Percentiles rank a stretch among this genome's conserved stretches.
phyloP scores from a whole-genome alignment of 2,329 filamentous ascomycete genomes.

The Colletotrichum sp. region DNA sequence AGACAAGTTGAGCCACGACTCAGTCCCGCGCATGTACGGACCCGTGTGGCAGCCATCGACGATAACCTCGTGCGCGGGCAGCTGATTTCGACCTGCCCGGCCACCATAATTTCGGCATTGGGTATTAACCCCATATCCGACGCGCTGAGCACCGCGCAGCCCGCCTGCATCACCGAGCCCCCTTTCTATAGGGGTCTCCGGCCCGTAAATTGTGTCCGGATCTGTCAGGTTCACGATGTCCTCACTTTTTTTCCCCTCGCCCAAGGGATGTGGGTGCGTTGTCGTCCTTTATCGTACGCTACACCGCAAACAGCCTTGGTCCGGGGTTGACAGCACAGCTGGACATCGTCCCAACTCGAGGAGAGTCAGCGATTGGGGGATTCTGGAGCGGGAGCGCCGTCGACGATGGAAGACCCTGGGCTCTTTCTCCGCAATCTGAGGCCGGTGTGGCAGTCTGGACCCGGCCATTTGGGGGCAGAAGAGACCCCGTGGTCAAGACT shows the following conservation, averaged over 20 bases:
- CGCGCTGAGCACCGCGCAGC: background rate
- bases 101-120: background rate
- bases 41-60: slow-evolving; percentile 3
- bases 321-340: background rate
- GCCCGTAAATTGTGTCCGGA: background rate
- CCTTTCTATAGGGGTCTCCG: background rate
- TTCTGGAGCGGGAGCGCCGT: background rate
- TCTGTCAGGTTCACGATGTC: background rate
- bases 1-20: background rate
- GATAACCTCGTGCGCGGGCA: slow-evolving; percentile 2
- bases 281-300: background rate
- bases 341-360: background rate
- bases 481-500: background rate
- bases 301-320: background rate
- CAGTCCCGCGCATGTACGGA: background rate
- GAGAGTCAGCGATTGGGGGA: background rate
- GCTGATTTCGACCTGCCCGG: background rate
- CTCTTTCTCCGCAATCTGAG: slow-evolving; percentile 8
- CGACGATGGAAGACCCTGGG: background rate
- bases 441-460: slow-evolving; percentile 13
- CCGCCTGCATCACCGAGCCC: background rate
- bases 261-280: background rate
- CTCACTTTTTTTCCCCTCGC: background rate
- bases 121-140: background rate
- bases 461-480: background rate